Conservation (phyloP, 345 rosid genomes). For the Raphanus sativus region DNA sequence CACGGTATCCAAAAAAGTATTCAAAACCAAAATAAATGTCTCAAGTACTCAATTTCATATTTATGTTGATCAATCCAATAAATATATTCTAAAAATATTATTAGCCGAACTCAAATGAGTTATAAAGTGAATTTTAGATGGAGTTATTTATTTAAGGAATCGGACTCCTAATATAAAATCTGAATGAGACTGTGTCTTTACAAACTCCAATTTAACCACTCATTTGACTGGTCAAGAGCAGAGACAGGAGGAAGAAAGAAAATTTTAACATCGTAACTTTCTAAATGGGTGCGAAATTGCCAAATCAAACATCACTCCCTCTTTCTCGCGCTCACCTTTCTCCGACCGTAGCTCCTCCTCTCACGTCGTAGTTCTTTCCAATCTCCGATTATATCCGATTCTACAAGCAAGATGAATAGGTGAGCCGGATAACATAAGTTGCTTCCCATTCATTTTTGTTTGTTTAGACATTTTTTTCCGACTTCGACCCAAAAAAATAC, state of each 20-base stretch:
- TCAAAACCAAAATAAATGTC: no score
- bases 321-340: slow-evolving; percentile 53
- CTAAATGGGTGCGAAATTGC: slow-evolving; percentile 25
- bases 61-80: no score
- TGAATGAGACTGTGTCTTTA: not conserved
- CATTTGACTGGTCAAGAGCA: slow-evolving; percentile 4
- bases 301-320: slow-evolving; percentile 30
- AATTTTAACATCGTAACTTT: slow-evolving; percentile 6
- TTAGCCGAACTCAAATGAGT: no score
- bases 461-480: not conserved
- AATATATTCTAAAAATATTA: no score
- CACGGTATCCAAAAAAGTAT: no score
- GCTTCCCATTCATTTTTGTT: not conserved
- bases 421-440: not conserved
- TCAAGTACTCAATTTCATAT: no score
- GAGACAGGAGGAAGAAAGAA: not conserved
- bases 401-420: not conserved
- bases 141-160: no score
- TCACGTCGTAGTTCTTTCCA: not conserved
- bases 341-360: slow-evolving; percentile 31
- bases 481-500: not conserved
- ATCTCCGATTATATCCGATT: not conserved
- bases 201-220: not conserved
- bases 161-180: no score
- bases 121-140: no score